These are phyloP conservation scores for Fusarium kyushuense DNA, from an alignment of 2,329 filamentous ascomycete genomes.

Conservation along the genomic window DNA sequence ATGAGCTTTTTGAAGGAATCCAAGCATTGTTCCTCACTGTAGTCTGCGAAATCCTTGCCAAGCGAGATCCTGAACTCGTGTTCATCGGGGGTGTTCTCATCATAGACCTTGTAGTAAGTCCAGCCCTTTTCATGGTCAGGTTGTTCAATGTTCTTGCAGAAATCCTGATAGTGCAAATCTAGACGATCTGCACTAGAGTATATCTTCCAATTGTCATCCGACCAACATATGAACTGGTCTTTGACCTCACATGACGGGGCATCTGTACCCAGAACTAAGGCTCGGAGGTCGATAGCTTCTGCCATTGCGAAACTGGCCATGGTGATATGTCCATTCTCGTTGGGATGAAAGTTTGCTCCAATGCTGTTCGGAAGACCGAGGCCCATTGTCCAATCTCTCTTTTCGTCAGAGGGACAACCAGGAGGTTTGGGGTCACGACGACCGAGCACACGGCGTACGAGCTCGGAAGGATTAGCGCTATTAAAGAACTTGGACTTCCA, in stretches of 20 bases:
- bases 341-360: not conserved
- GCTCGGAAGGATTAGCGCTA: not conserved
- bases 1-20: conserved; percentile 8
- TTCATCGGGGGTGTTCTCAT: not conserved
- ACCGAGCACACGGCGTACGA: not conserved
- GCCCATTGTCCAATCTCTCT: not conserved
- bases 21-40: not conserved
- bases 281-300: not conserved
- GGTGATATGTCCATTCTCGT: not conserved
- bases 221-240: conserved; percentile 15
- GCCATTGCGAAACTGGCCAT: conserved; percentile 5
- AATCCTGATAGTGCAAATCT: not conserved
- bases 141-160: not conserved
- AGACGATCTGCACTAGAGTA: conserved; percentile 1
- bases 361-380: not conserved
- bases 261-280: not conserved
- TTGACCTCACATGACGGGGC: not conserved
- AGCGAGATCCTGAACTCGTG: conserved; percentile 1
- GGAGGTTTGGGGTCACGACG: not conserved
- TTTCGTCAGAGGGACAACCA: not conserved
- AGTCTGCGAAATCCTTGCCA: not conserved
- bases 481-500: conserved; percentile 9
- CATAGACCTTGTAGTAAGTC: not conserved
- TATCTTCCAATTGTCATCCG: not conserved
- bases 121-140: not conserved